A percentile compares a stretch with the other conserved stretches of the same genome.
Evolutionary conservation across 2,329 filamentous ascomycete species (phyloP).

Genomic region (Claviceps maximensis): DNA sequence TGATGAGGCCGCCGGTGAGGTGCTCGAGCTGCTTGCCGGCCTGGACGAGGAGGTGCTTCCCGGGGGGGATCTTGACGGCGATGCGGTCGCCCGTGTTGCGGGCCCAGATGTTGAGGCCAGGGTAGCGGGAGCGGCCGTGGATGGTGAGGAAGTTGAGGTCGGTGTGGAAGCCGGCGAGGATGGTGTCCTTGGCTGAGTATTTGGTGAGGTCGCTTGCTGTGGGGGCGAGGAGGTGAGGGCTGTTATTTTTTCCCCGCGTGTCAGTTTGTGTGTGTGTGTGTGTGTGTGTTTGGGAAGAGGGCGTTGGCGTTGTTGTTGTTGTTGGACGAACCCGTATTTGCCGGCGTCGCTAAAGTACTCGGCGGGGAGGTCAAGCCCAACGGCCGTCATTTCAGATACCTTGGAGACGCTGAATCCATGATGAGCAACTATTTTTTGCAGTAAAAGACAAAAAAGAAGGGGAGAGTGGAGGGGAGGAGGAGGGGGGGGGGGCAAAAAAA

Average conservation of each 20-base stretch:
- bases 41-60: slow-evolving; percentile 46
- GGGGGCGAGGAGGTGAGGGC: slow-evolving; percentile 47
- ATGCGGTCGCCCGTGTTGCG: slow-evolving; percentile 48
- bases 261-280: too few species aligned
- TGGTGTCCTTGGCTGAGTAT: slow-evolving; percentile 41
- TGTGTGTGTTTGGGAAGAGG: too few species aligned
- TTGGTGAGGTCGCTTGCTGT: slow-evolving; percentile 44
- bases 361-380: slow-evolving; percentile 39
- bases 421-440: too few species aligned
- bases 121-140: slow-evolving; percentile 49
- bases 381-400: slow-evolving; percentile 45
- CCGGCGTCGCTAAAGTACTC: slow-evolving; percentile 41
- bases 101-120: slow-evolving; percentile 49
- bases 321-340: slow-evolving; percentile 33
- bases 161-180: slow-evolving; percentile 50
- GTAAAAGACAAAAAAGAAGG: background rate
- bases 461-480: background rate
- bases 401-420: slow-evolving; percentile 32
- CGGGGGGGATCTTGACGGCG: slow-evolving; percentile 42
- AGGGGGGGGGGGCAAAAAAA: too few species aligned
- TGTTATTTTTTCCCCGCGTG: slow-evolving; percentile 15
- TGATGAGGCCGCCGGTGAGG: slow-evolving; percentile 45
- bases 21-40: slow-evolving; percentile 52
- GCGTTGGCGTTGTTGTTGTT: too few species aligned
- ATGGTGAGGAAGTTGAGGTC: slow-evolving; percentile 54